Evolutionary conservation across 768 basidiomycete species (phyloP).

Genomic region (Agrocybe pediades): DNA sequence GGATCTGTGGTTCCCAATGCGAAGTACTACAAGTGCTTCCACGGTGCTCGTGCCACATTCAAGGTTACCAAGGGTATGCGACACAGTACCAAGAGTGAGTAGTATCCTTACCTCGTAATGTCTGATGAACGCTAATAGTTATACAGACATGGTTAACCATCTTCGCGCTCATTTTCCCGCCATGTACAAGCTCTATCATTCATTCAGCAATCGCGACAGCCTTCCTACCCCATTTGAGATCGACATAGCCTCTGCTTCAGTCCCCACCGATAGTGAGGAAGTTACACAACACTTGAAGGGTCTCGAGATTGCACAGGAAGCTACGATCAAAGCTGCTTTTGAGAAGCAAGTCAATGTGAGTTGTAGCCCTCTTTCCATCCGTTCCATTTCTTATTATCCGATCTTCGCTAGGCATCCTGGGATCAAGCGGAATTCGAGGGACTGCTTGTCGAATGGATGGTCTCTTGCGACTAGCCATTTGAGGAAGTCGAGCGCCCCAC

Average conservation of each 20-base stretch:
- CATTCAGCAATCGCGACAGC: not conserved
- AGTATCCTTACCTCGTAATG: not conserved
- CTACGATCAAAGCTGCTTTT: not conserved
- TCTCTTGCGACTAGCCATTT: constrained; percentile 16
- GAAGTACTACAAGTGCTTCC: constrained; percentile 23
- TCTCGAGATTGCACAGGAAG: not conserved
- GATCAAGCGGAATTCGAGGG: constrained; percentile 12
- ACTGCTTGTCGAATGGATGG: constrained; percentile 13
- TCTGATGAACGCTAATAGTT: not conserved
- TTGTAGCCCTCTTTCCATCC: not conserved
- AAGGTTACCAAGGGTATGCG: constrained; percentile 17
- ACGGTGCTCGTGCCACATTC: constrained; percentile 18
- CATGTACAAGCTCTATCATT: constrained; percentile 1
- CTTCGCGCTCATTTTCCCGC: constrained; percentile 1
- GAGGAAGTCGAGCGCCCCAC: constrained; percentile 13
- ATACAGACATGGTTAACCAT: constrained; percentile 5
- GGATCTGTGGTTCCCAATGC: constrained; percentile 1
- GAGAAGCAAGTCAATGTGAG: constrained; percentile 1
- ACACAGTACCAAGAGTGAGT: constrained; percentile 15
- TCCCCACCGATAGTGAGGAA: not conserved
- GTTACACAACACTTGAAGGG: not conserved
- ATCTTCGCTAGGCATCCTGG: constrained; percentile 12
- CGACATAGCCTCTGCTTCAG: not conserved
- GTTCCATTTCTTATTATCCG: no score
- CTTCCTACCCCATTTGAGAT: constrained; percentile 3